phyloP scores from a whole-genome alignment of 2,329 filamentous ascomycete species.

The Raffaelea arxii region DNA sequence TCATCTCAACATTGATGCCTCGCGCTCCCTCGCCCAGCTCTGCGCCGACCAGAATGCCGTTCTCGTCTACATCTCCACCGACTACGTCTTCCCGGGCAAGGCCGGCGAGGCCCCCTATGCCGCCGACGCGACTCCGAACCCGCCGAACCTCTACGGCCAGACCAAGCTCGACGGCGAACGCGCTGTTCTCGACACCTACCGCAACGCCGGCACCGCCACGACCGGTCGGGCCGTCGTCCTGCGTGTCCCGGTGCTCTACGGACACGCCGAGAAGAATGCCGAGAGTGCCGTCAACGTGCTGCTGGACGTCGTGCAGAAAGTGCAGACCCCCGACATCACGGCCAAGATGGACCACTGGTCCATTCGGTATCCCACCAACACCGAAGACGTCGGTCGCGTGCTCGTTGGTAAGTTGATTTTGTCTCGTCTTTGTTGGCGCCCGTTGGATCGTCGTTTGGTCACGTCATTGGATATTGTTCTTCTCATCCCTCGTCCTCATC shows the following conservation, averaged over 20 bases:
- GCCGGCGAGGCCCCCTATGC: slow-evolving; percentile 80
- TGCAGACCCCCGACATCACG: slow-evolving; percentile 50
- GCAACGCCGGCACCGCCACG: slow-evolving; percentile 19
- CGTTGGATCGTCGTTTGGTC: too few relatives aligned
- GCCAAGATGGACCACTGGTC: slow-evolving; percentile 83
- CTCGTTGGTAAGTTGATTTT: slow-evolving; percentile 6
- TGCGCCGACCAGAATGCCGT: slow-evolving; percentile 52
- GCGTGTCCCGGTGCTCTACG: slow-evolving; percentile 77
- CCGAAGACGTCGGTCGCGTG: slow-evolving; percentile 74
- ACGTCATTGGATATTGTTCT: background rate
- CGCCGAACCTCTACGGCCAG: slow-evolving; percentile 66
- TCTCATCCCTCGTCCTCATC: background rate
- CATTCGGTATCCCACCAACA: slow-evolving; percentile 77
- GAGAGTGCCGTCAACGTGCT: slow-evolving; percentile 81
- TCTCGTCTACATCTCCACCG: slow-evolving; percentile 71
- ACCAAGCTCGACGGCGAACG: slow-evolving; percentile 51
- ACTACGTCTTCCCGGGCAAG: slow-evolving; percentile 68
- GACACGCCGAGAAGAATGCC: slow-evolving; percentile 55
- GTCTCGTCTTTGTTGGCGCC: too few relatives aligned
- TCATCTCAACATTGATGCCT: slow-evolving; percentile 65
- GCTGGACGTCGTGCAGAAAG: slow-evolving; percentile 66
- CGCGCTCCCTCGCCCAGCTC: slow-evolving; percentile 54
- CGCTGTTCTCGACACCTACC: slow-evolving; percentile 56
- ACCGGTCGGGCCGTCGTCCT: slow-evolving; percentile 56
- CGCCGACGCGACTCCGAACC: slow-evolving; percentile 48